These are phyloP conservation scores for Rhizoclosmatium sp. DNA, from an alignment of 192 early-diverging fungal species.

Conservation along the genomic window DNA sequence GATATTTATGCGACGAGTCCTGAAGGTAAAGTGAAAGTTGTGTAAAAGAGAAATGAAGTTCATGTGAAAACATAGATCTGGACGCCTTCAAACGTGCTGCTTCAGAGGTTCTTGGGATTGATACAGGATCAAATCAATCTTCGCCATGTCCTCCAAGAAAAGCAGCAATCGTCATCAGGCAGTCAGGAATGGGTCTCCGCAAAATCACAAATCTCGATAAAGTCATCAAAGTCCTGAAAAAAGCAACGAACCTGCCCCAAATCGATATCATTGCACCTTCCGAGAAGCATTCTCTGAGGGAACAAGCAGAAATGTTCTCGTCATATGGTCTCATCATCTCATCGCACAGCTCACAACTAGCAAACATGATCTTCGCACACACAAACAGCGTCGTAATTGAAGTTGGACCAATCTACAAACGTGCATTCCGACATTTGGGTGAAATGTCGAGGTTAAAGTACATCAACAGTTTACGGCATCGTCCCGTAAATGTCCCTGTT, in stretches of 20 bases:
- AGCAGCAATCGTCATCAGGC: background rate
- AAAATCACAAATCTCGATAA: background rate
- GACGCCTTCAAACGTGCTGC: constrained; percentile 9
- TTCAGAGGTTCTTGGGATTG: background rate
- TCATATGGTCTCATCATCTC: background rate
- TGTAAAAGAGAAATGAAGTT: background rate
- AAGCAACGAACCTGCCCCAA: background rate
- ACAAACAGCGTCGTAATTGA: constrained; percentile 6
- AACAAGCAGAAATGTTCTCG: background rate
- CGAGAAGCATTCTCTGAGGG: background rate
- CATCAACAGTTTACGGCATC: constrained; percentile 1
- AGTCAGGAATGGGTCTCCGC: constrained; percentile 11
- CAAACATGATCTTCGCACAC: constrained; percentile 19
- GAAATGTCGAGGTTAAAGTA: background rate
- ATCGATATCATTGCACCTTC: constrained; percentile 4
- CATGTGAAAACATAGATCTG: background rate
- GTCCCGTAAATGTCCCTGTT: background rate
- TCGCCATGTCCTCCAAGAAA: constrained; percentile 4
- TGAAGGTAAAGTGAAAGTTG: background rate
- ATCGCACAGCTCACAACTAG: constrained; percentile 10
- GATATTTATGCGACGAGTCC: constrained; percentile 5
- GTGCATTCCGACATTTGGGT: constrained; percentile 12
- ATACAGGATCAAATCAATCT: background rate
- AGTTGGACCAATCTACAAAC: constrained; percentile 10
- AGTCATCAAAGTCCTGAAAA: background rate